Evolutionary conservation across 2,329 filamentous ascomycete genomes (phyloP), one percentile per base, ranked within the genome.

Genomic region (Alternaria atra): DNA sequence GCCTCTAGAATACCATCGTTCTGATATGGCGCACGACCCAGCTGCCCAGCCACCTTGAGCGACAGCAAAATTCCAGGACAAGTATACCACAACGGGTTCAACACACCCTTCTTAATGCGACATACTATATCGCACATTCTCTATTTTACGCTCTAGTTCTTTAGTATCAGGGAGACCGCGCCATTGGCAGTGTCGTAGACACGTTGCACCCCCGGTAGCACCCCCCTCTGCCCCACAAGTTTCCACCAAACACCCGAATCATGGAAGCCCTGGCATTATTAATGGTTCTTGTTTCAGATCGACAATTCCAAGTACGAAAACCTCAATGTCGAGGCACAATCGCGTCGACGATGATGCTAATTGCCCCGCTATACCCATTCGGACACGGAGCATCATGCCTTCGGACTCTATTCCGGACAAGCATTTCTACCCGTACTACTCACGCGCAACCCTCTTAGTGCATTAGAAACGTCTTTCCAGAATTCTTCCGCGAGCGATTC

Each of bases 401-500:
- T 37, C 54, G 20, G 17, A 29, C 17, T 61, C 35, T 20, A 30
- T 55, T 47, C 58, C 25, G 46, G 39, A 39, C 58, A 47, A 58
- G 61, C 44, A 58, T 52, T 39, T 17, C 37, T 50, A 47, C 20
- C 25, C 52, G 23, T 13, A 30, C 50, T 39, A 34, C 46, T 44
- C 44, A 51, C 54, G 48, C 52, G 47, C 35, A 56, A 34, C 35
- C 53, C 54, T 27, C 20, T 42, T 56, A 58, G 43, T 54, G 43
- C 59, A 57, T 46, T 9, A 27, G 35, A 27, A 35, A 46, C 47
- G 35, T 35, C 43, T 35, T 44, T 67, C 59, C 43, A 50, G n/a
- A 68, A 60, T 66, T 66, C 53, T 69, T 72, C 69, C 68, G 63
- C 63, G 30, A 55, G 60, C 52, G 40, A 17, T 63, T 64, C 48